phyloP scores from a whole-genome alignment of 805 yeast genomes.

The Wickerhamomyces tratensis region DNA sequence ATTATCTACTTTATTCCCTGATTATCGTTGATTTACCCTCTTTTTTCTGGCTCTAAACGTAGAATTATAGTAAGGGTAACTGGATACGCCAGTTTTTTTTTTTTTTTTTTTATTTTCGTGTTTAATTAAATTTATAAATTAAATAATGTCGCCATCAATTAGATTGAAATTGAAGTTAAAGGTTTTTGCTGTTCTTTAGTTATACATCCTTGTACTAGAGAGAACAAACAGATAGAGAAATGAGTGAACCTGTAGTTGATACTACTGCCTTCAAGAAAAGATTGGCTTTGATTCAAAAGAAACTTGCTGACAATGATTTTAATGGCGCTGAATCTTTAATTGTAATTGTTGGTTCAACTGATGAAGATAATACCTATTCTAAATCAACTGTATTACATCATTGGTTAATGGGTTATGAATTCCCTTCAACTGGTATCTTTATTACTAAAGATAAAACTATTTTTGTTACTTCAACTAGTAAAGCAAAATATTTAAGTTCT shows the following conservation, averaged over 20 bases:
- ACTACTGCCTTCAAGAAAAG: slow-evolving; percentile 42
- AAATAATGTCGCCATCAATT: no score
- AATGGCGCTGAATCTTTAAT: slow-evolving; percentile 40
- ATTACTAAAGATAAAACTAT: slow-evolving; percentile 49
- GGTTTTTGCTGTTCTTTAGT: no score
- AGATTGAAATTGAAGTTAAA: no score
- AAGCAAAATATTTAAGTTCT: slow-evolving; percentile 68
- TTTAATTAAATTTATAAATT: no score
- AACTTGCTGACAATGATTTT: slow-evolving; percentile 18
- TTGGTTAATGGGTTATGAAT: slow-evolving; percentile 92
- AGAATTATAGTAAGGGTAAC: no score
- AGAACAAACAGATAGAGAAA: slow-evolving; percentile 11
- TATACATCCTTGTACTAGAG: no score
- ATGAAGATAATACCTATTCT: slow-evolving; percentile 83
- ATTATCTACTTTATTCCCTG: no score
- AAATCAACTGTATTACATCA: slow-evolving; percentile 80
- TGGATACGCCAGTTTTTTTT: no score
- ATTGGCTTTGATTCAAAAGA: slow-evolving; percentile 32
- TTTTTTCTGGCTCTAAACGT: no score
- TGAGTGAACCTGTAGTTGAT: slow-evolving; percentile 56
- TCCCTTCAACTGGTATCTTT: slow-evolving; percentile 79
- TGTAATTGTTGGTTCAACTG: slow-evolving; percentile 74
- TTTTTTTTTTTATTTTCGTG: no score
- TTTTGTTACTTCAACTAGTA: slow-evolving; percentile 73
- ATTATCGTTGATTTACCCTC: no score